Base-by-base conservation (phyloP, 768 basidiomycete genomes). In the Lactarius psammicola region DNA sequence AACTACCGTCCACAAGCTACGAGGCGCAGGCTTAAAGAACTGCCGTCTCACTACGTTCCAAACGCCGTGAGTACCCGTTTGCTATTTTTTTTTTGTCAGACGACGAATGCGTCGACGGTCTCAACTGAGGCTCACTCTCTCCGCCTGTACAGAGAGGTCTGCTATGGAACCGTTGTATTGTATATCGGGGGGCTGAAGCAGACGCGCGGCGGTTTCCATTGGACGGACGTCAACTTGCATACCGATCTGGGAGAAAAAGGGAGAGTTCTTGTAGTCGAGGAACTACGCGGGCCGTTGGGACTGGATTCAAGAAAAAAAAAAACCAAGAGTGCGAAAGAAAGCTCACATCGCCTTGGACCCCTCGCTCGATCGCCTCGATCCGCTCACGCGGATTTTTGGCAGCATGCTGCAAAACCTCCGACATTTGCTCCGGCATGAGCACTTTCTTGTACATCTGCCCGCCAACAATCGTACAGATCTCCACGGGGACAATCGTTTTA, bases 371-470 rank as follows among this genome's bases (percentile, higher is more conserved):
- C 2, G 34, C 34, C 11, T 34, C 10, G 34, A 34, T 11, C 34
- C 10, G 34, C 34, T 34, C 34, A 34, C 34, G 34, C 34, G 34
- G 34, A 10, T 2, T 34, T 34, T 34, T 34, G 34, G 34, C 34
- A 34, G 7, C 34, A 34, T 34, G 34, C 11, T 34, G 34, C 11
- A 70, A 23, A 1, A 70, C 59, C 28, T 70, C 67, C 18, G 63
- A 57, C 60, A 61, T 63, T 28, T 66, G 59, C 9, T 64, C 60
- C 6, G 63, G 64, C 40, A 59, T 46, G 18, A 70, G 54, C 33
- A 57, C 56, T 26, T 70, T 69, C 51, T 70, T 70, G 40, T 53
- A 68, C 61, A 69, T 60, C 56, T 70, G 69, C 23, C 69, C 69
- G 20, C 57, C 62, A 4, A 56, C 61, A 18, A 70, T 70, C 28